A percentile compares a stretch with the other conserved stretches of the same genome.
These are phyloP conservation scores for Castanopsis chinensis DNA, from an alignment of 306 rosid species.

Conservation along the genomic window DNA sequence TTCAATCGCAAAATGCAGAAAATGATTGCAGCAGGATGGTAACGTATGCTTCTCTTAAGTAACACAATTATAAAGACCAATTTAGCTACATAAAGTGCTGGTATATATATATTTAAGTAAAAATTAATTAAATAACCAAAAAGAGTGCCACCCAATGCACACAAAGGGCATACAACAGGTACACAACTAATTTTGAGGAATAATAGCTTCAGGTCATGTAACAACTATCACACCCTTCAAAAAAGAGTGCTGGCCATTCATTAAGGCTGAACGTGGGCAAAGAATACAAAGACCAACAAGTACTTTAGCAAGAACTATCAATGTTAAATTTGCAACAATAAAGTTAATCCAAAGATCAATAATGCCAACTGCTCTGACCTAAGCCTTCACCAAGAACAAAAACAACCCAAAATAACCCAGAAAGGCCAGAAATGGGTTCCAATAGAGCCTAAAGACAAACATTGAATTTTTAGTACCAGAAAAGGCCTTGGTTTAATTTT, in stretches of 20 bases:
- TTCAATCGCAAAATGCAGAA: slow-evolving; percentile 1
- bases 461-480: background rate
- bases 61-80: background rate
- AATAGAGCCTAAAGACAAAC: background rate
- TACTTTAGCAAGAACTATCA: background rate
- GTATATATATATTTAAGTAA: no score
- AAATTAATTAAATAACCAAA: no score
- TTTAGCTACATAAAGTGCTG: background rate
- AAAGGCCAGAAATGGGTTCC: background rate
- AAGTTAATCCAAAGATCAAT: background rate
- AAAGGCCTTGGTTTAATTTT: background rate
- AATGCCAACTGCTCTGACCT: background rate
- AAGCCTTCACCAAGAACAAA: background rate
- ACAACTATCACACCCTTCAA: no score
- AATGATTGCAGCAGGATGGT: background rate
- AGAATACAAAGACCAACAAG: background rate
- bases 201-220: no score
- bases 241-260: background rate
- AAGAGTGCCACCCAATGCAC: no score
- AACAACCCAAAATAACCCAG: background rate
- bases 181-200: no score
- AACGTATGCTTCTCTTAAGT: background rate
- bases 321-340: background rate
- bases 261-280: background rate
- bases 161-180: no score